Conservation (phyloP, 257 asterid genomes). For the Plectranthus barbatus region DNA sequence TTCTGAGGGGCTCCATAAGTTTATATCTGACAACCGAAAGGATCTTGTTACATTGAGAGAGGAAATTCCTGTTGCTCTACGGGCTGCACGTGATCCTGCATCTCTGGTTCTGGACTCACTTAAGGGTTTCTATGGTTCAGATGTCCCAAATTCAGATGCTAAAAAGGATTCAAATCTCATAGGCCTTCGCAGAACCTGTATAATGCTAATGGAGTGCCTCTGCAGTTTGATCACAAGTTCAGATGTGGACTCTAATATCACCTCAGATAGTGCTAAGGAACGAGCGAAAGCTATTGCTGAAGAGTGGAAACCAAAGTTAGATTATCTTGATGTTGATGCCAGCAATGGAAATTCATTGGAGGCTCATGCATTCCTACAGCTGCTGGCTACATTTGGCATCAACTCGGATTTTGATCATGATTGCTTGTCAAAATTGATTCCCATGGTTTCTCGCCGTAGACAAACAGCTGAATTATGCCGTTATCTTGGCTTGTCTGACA, state of each 20-base stretch:
- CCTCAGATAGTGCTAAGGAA: slow-evolving; percentile 56
- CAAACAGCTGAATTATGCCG: slow-evolving; percentile 97
- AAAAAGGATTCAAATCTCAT: slow-evolving; percentile 74
- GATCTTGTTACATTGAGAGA: slow-evolving; percentile 74
- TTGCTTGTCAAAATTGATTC: slow-evolving; percentile 66
- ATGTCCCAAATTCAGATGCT: slow-evolving; percentile 48
- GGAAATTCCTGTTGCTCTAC: slow-evolving; percentile 80
- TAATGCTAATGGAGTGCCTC: slow-evolving; percentile 96
- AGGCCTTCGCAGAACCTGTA: slow-evolving; percentile 91
- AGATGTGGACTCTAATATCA: slow-evolving; percentile 29
- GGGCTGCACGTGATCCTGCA: slow-evolving; percentile 73
- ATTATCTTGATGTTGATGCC: slow-evolving; percentile 87
- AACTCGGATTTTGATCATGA: slow-evolving; percentile 79
- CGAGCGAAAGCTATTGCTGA: slow-evolving; percentile 86
- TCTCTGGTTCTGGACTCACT: slow-evolving; percentile 80
- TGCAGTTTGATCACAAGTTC: slow-evolving; percentile 41
- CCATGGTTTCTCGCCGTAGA: slow-evolving; percentile 98
- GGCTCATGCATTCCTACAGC: slow-evolving; percentile 96
- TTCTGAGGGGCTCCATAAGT: slow-evolving; percentile 81
- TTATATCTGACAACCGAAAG: slow-evolving; percentile 91
- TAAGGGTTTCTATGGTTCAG: slow-evolving; percentile 68
- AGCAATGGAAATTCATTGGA: slow-evolving; percentile 91
- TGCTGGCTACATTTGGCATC: slow-evolving; percentile 84
- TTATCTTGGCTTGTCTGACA: slow-evolving; percentile 79
- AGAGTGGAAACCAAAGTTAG: slow-evolving; percentile 90